A percentile compares a stretch with the other conserved stretches of the same genome.
phyloP scores from a whole-genome alignment of 1,284 basidiomycete genomes.

The Trametes versicolor region DNA sequence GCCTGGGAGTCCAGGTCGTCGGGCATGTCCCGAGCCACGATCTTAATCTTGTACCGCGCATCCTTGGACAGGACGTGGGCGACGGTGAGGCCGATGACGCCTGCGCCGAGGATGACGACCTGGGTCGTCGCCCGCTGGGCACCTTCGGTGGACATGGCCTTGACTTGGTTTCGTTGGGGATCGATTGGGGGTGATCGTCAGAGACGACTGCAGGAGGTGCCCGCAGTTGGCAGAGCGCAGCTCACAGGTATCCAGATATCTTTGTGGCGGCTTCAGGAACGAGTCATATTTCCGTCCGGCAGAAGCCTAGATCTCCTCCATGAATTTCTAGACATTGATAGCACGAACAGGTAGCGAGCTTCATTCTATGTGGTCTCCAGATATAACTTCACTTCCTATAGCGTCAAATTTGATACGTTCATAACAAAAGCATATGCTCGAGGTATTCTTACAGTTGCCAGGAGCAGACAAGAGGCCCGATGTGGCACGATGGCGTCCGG shows the following conservation, averaged over 20 bases:
- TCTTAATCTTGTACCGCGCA: conserved; percentile 55
- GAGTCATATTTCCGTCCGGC: conserved; percentile 11
- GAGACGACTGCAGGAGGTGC: too few species aligned
- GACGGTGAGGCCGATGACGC: conserved; percentile 58
- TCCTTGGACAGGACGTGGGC: conserved; percentile 50
- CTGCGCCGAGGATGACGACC: conserved; percentile 62
- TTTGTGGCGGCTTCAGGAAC: not conserved
- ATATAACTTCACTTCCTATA: too few species aligned
- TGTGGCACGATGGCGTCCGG: not conserved
- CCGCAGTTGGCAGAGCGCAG: too few species aligned
- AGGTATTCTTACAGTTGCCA: too few species aligned
- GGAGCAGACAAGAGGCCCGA: conserved; percentile 2
- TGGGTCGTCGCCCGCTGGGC: conserved; percentile 21
- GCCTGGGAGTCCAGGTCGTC: conserved; percentile 65
- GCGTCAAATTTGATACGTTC: too few species aligned
- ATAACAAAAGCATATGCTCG: too few species aligned
- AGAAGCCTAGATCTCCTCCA: conserved; percentile 5
- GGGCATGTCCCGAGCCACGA: conserved; percentile 75
- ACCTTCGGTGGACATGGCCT: conserved; percentile 17
- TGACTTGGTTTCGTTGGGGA: not conserved
- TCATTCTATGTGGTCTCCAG: too few species aligned
- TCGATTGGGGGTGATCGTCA: not conserved
- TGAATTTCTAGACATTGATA: too few species aligned
- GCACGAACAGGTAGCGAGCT: too few species aligned
- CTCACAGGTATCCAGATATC: not conserved